Percentiles rank a stretch among this genome's conserved stretches.
Conservation (phyloP, 441 rosid genomes). For the Omphalea diandra region DNA sequence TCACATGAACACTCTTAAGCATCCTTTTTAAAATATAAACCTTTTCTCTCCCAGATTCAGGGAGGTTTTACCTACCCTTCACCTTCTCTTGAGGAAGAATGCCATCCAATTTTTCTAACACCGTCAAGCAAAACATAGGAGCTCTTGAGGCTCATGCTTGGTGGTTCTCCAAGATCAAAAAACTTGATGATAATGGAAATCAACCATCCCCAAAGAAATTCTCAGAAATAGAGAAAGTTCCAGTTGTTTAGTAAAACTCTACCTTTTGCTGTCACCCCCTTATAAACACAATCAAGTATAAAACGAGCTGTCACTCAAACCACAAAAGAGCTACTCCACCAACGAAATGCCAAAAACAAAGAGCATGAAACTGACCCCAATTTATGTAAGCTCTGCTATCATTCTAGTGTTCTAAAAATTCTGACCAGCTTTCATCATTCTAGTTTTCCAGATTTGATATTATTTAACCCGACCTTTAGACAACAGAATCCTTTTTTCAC, state of each 20-base stretch:
- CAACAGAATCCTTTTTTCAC: neutral
- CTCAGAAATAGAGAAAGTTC: neutral
- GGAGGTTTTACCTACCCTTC: neutral
- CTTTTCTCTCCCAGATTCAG: neutral
- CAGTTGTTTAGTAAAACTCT: neutral
- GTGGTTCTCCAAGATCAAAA: neutral
- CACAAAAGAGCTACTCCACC: neutral
- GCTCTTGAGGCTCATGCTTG: neutral
- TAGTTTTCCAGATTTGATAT: too few relatives aligned
- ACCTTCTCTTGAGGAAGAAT: neutral
- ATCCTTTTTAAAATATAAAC: neutral
- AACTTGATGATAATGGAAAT: neutral
- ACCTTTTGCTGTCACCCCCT: neutral
- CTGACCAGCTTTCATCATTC: neutral
- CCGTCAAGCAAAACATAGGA: neutral
- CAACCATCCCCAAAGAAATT: neutral
- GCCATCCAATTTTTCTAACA: neutral
- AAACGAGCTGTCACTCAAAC: neutral
- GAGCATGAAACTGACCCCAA: neutral
- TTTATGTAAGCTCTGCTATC: neutral
- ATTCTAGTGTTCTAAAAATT: too few relatives aligned
- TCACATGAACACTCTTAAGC: neutral
- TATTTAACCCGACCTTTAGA: neutral
- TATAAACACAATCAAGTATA: slow-evolving; percentile 9
- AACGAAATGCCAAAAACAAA: too few relatives aligned